These are phyloP conservation scores for Solanum bukasovii DNA, from an alignment of 257 asterid species.

Conservation along the genomic window DNA sequence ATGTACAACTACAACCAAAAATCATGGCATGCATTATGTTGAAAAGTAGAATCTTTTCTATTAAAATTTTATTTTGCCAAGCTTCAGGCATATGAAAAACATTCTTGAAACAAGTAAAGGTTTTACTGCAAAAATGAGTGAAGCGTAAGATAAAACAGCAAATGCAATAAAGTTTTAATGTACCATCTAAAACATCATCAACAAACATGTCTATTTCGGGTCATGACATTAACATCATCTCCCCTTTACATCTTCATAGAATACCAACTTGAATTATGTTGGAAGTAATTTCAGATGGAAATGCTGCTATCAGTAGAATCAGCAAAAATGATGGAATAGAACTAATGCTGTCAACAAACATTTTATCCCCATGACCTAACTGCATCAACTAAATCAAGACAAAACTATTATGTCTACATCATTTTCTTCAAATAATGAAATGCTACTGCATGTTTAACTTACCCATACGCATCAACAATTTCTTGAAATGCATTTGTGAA, in stretches of 20 bases:
- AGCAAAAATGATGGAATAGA: not conserved
- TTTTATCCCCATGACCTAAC: not conserved
- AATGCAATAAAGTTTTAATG: not conserved
- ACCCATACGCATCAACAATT: slow-evolving; percentile 99
- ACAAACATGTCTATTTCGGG: not conserved
- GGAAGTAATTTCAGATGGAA: not conserved
- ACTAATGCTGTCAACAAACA: not conserved
- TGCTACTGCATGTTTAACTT: slow-evolving; percentile 15
- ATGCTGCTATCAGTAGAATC: not conserved
- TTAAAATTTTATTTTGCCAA: not conserved
- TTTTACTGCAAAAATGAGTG: not conserved
- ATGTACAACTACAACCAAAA: not conserved
- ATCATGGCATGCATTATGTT: not conserved
- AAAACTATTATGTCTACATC: not conserved
- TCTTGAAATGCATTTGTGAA: slow-evolving; percentile 90
- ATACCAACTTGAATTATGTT: not conserved
- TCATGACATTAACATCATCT: not conserved
- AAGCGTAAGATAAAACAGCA: not conserved
- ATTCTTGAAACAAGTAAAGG: not conserved
- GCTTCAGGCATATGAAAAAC: not conserved
- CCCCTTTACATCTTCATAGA: not conserved
- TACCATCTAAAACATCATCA: not conserved
- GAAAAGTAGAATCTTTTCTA: not conserved
- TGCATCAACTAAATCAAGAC: not conserved
- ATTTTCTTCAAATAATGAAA: not conserved